phyloP scores from a whole-genome alignment of 331 rosid species.

The Pyracantha coccinea region DNA sequence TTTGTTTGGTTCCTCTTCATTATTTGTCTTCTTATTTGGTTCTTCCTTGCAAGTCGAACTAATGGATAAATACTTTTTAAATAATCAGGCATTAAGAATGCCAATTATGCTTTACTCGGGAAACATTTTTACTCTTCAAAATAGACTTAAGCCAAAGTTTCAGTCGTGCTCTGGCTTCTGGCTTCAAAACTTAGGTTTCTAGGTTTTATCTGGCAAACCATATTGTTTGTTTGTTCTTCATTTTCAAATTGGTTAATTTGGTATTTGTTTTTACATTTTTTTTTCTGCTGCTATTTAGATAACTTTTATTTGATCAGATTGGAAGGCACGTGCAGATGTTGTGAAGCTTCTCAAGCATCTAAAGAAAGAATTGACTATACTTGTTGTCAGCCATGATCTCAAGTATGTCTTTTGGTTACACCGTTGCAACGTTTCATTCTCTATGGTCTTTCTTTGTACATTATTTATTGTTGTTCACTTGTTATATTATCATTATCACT shows the following conservation, averaged over 20 bases:
- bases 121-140: not conserved
- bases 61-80: not conserved
- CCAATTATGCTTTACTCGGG: not conserved
- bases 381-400: conserved; percentile 92
- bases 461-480: conserved; percentile 1
- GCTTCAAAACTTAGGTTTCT: not conserved
- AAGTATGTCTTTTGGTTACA: conserved; percentile 34
- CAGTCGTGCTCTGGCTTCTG: not conserved
- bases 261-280: not conserved
- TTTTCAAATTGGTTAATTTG: not conserved
- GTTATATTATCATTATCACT: not conserved
- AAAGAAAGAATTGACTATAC: conserved; percentile 68
- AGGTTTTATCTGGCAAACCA: not conserved
- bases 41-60: not conserved
- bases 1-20: conserved; percentile 6
- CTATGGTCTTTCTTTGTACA: not conserved
- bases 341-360: conserved; percentile 83
- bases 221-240: not conserved
- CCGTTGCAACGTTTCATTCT: not conserved
- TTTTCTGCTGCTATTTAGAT: not conserved
- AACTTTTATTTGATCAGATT: conserved; percentile 48
- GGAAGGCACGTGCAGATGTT: conserved; percentile 89
- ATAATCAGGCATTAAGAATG: not conserved
- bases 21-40: conserved; percentile 4
- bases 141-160: not conserved